These are phyloP conservation scores for Yamadazyma aaseri DNA, from an alignment of 1,139 yeast species.

Conservation along the genomic window DNA sequence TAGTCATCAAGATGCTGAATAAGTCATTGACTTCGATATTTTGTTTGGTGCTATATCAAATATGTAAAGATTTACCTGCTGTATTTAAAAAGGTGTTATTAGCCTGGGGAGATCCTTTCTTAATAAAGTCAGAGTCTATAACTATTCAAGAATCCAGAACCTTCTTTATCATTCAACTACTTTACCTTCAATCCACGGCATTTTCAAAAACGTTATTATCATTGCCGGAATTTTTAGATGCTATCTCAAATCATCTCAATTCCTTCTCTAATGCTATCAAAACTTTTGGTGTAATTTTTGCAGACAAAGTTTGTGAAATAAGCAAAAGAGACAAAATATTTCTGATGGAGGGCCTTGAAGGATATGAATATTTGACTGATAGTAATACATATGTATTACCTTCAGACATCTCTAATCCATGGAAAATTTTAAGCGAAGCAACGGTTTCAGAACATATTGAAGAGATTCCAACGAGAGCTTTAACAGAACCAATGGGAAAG, in stretches of 20 bases:
- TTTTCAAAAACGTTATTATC: slow-evolving; percentile 21
- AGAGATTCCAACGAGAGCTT: slow-evolving; percentile 3
- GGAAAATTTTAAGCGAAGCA: slow-evolving; percentile 16
- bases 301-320: slow-evolving; percentile 42
- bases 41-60: background rate
- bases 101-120: slow-evolving; percentile 30
- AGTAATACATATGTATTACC: slow-evolving; percentile 3
- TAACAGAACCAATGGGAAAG: slow-evolving; percentile 9
- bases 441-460: slow-evolving; percentile 6
- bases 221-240: slow-evolving; percentile 33
- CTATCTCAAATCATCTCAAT: slow-evolving; percentile 44
- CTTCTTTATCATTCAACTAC: slow-evolving; percentile 34
- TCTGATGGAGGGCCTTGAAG: slow-evolving; percentile 14
- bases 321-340: slow-evolving; percentile 37
- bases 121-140: slow-evolving; percentile 34
- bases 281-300: slow-evolving; percentile 44
- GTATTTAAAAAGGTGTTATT: slow-evolving; percentile 18
- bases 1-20: slow-evolving; percentile 1
- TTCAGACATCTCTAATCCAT: slow-evolving; percentile 5
- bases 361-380: slow-evolving; percentile 9
- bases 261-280: slow-evolving; percentile 43
- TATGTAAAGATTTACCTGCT: background rate
- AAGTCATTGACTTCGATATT: slow-evolving; percentile 2
- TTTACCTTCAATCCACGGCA: slow-evolving; percentile 18
- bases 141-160: slow-evolving; percentile 35